A percentile compares a stretch with the other conserved stretches of the same genome.
These are phyloP conservation scores for Aspergillus aculeatus DNA, from an alignment of 2,329 filamentous ascomycete species.

Conservation along the genomic window DNA sequence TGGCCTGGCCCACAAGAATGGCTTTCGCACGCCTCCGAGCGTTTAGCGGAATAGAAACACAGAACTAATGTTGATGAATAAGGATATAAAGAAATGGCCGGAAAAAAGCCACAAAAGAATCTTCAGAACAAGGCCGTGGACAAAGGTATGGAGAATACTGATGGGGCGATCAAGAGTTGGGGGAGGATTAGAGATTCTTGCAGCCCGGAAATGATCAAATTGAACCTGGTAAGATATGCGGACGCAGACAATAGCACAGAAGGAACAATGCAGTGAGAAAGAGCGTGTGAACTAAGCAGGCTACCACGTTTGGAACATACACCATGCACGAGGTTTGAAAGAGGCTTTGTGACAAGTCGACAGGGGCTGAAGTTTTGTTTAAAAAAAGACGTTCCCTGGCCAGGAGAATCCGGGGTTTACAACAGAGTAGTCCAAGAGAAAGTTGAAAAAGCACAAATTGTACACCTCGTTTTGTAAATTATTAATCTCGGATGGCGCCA, in stretches of 20 bases:
- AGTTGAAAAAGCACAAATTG: not conserved
- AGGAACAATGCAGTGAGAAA: constrained; percentile 19
- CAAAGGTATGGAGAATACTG: constrained; percentile 1
- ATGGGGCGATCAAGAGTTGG: constrained; percentile 1
- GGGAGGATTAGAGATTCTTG: constrained; percentile 1
- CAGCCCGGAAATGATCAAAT: constrained; percentile 14
- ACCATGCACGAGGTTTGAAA: constrained; percentile 1
- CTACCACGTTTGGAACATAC: constrained; percentile 18
- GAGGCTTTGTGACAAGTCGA: constrained; percentile 10
- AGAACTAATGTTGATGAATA: not conserved
- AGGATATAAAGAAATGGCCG: not conserved
- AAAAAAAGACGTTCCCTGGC: not conserved
- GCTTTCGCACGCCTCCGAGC: not conserved
- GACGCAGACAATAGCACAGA: constrained; percentile 14
- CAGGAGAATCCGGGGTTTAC: not conserved
- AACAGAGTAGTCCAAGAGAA: not conserved
- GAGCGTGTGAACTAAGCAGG: constrained; percentile 14
- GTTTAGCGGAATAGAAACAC: not conserved
- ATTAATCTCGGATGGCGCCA: constrained; percentile 11
- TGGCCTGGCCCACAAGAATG: not conserved
- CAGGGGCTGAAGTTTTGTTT: not conserved
- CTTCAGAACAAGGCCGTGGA: not conserved
- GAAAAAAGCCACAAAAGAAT: not conserved
- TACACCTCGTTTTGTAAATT: not conserved
- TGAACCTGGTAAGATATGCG: constrained; percentile 15